Evolutionary conservation across 2,329 filamentous ascomycete species (phyloP).

Genomic region (Scedosporium boydii): DNA sequence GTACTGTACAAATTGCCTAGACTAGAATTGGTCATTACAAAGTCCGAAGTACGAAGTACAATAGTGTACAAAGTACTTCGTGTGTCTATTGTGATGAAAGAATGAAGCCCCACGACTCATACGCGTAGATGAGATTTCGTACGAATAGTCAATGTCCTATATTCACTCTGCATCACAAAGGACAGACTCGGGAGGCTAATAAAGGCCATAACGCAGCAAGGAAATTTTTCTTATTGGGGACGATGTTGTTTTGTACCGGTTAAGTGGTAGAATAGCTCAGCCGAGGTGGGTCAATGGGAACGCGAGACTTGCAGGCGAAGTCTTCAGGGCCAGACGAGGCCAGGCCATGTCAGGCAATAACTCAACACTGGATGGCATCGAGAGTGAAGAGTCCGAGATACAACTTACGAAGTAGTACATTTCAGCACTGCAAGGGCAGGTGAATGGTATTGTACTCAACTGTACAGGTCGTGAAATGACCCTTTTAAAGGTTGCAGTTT

Average conservation of each 20-base stretch:
- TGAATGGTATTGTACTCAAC: neutral
- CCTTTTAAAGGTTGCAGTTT: neutral
- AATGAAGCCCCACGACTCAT: too few relatives aligned
- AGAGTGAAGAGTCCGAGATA: too few relatives aligned
- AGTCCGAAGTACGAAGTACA: neutral
- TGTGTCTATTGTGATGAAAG: too few relatives aligned
- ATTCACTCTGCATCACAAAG: neutral
- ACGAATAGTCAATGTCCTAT: too few relatives aligned
- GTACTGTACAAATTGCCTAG: neutral
- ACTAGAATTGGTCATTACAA: neutral
- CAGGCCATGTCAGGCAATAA: too few relatives aligned
- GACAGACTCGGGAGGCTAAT: neutral
- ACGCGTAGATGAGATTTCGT: too few relatives aligned
- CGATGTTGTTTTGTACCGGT: neutral
- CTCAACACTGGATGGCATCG: too few relatives aligned
- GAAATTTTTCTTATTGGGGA: neutral
- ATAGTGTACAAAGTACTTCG: neutral
- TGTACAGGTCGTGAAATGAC: neutral
- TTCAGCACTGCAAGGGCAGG: neutral
- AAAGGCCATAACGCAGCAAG: neutral
- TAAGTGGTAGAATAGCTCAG: constrained; percentile 1
- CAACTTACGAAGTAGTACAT: neutral
- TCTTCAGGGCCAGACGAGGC: neutral
- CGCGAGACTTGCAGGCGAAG: neutral
- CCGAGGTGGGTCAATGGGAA: neutral